Percentiles rank a stretch among this genome's conserved stretches.
Conservation (phyloP, 179 eudicot species). For the Camellia oleifera region DNA sequence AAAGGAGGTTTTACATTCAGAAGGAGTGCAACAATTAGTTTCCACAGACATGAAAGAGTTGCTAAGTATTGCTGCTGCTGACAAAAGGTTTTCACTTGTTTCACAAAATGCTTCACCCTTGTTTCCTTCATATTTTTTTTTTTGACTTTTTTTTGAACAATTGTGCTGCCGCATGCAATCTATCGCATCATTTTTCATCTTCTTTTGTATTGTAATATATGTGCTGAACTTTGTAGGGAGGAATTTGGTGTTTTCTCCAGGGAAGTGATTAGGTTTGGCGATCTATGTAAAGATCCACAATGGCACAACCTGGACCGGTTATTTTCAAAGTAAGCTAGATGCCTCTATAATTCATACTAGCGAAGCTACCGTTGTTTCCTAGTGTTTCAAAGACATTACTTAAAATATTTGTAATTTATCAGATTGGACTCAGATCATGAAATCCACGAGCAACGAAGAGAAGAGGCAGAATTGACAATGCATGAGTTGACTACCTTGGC, state of each 20-base stretch:
- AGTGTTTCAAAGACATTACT: neutral
- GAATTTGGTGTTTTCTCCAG: slow-evolving; percentile 70
- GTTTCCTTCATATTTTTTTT: neutral
- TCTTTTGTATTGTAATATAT: neutral
- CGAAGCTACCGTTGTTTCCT: slow-evolving; percentile 13
- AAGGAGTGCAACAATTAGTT: slow-evolving; percentile 54
- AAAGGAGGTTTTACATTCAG: slow-evolving; percentile 51
- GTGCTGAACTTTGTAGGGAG: slow-evolving; percentile 47
- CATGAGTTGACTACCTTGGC: slow-evolving; percentile 65
- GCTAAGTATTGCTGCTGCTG: slow-evolving; percentile 59
- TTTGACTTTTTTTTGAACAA: neutral
- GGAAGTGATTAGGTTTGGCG: slow-evolving; percentile 86
- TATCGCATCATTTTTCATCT: neutral
- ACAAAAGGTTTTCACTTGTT: slow-evolving; percentile 43
- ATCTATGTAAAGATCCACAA: slow-evolving; percentile 91
- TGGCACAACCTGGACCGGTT: slow-evolving; percentile 84
- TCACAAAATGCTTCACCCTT: neutral
- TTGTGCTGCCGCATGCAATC: neutral
- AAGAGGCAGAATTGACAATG: slow-evolving; percentile 69
- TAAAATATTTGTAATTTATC: slow-evolving; percentile 25
- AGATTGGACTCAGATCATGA: slow-evolving; percentile 69
- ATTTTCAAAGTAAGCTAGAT: slow-evolving; percentile 69
- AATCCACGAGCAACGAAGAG: slow-evolving; percentile 45
- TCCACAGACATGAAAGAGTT: slow-evolving; percentile 57
- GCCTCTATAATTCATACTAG: slow-evolving; percentile 9